Evolutionary conservation across 2,329 filamentous ascomycete species (phyloP), one percentile per base, ranked within the genome.

Genomic region (Beauveria medogensis): DNA sequence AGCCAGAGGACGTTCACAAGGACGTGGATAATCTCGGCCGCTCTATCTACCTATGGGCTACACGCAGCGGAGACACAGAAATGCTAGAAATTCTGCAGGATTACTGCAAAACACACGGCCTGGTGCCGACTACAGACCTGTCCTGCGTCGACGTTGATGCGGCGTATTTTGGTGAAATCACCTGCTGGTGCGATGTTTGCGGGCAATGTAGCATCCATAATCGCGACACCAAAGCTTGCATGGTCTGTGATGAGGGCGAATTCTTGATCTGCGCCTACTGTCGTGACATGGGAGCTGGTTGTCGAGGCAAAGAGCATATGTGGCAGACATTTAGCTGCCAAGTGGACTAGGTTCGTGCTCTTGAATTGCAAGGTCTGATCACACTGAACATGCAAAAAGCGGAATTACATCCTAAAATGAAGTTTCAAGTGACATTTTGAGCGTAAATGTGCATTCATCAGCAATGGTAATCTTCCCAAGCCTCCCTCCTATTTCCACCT

Each of bases 101-200:
- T 4, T 59, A 53, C 37, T 59, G 57, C 41, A 26, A 28, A 6
- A n/a, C 5, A 14, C 57, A 59, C 50, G 20, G 16, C n/a, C 41
- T 54, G n/a, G 14, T 22, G 8, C 56, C 37, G 9, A 24, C n/a
- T 14, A 8, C 16, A 8, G 28, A n/a, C n/a, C 16, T 44, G 24
- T 14, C 8, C 16, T 10, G 4, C 8, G 14, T 12, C 1, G 18
- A 34, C 9, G 24, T 22, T 51, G 20, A 24, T 9, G 34, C 34
- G 34, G 34, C 28, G 5, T 2, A 0, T 62, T 62, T 26, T 26
- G 34, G 50, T 0, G 28, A 37, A 5, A 24, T 54, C 2, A 50
- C 37, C 2, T 63, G 59, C 40, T 64, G 62, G 63, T 66, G 65
- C 52, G 55, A 64, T 41, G 34, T 64, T 4, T 66, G 65, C 22